Base-by-base conservation (phyloP, 2,329 filamentous ascomycete species). In the Epichloe gansuensis region DNA sequence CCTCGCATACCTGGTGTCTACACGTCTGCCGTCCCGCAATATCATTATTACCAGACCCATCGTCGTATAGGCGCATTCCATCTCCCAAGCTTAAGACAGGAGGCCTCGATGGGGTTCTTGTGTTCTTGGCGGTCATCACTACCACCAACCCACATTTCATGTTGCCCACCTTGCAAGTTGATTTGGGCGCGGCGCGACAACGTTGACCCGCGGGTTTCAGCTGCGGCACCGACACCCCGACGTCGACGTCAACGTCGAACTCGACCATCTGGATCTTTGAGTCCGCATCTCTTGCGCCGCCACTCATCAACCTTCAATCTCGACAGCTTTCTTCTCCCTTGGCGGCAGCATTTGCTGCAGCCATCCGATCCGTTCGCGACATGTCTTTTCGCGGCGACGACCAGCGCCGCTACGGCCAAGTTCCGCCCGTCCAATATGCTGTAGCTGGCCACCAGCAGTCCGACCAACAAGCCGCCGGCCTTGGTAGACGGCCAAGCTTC, bases 311-410 rank as follows among this genome's bases (percentile, higher is more conserved):
- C 21, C 23, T 46, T 21, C 48, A 8, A 23, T 21, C 28, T 21
- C n/a, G 45, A 44, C n/a, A 13, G 49, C 35, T 9, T 21, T 38
- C 21, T 35, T 13, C 15, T 5, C 21, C 41, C n/a, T 44, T 34
- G 21, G 15, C 46, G 25, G 50, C 50, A 34, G 50, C 42, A 38
- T 52, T 25, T 38, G 46, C 50, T 50, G 53, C 42, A 42, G 50
- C 43, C 34, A 4, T 38, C 31, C 47, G 23, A 31, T 13, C 38
- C 23, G 31, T 45, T 21, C 11, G 46, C 58, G 59, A 52, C 61
- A 85, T 85, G 81, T 83, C 81, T 52, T 85, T 84, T 64, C 74
- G 77, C 62, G 77, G 77, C 62, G 78, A 83, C 60, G 75, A 78
- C 61, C 77, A 80, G 64, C 75, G 78, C 66, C 78, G 81, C 46